Evolutionary conservation across 2,329 filamentous ascomycete species (phyloP).

Genomic region (Botrytis galanthina): DNA sequence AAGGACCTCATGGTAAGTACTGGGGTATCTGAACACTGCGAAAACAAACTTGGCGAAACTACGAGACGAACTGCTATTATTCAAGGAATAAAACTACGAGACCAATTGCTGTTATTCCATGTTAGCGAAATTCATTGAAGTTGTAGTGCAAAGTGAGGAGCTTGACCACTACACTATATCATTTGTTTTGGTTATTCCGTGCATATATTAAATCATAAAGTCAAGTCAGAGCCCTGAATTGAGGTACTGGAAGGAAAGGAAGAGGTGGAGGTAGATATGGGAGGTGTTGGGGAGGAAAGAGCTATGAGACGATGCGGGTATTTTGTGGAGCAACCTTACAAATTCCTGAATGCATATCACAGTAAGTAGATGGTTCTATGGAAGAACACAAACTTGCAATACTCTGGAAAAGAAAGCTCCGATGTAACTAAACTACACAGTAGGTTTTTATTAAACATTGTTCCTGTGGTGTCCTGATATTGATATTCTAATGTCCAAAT

Average conservation of each 20-base stretch:
- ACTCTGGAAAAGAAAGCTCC: background rate
- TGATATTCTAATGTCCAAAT: background rate
- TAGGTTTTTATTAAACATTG: background rate
- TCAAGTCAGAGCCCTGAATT: background rate
- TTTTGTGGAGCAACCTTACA: background rate
- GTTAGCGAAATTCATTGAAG: background rate
- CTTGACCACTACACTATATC: slow-evolving; percentile 1
- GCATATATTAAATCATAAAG: background rate
- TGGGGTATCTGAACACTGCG: background rate
- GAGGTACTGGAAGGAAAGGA: background rate
- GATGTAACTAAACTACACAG: background rate
- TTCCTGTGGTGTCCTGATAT: background rate
- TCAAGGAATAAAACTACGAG: background rate
- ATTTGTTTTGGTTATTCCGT: background rate
- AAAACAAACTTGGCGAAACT: background rate
- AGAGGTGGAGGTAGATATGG: too few species aligned
- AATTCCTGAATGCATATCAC: background rate
- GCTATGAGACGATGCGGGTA: background rate
- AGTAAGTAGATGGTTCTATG: background rate
- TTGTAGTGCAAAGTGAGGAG: background rate
- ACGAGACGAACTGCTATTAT: background rate
- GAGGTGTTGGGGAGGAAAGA: background rate
- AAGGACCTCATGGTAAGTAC: background rate
- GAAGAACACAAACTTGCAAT: background rate
- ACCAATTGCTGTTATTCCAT: background rate